Conservation (phyloP, 2,329 filamentous ascomycete species). For the Penicillium sp. region DNA sequence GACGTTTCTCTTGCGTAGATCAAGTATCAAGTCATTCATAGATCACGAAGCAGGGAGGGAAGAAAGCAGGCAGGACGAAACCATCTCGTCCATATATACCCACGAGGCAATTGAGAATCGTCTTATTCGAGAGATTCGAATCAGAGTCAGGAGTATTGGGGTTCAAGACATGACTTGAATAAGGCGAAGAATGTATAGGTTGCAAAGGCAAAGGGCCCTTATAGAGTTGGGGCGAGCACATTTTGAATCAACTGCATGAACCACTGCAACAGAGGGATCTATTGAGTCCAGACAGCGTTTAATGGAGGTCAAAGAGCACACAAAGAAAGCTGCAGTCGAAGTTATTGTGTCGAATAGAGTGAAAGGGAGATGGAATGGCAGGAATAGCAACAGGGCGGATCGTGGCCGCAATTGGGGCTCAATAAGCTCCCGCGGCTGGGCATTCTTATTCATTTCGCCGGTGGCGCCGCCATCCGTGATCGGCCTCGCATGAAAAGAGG, state of each 20-base stretch:
- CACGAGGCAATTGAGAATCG: background rate
- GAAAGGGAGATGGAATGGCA: background rate
- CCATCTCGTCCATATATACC: background rate
- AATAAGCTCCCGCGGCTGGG: constrained; percentile 22
- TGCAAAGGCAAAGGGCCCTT: constrained; percentile 8
- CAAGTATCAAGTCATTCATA: background rate
- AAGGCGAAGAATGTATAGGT: constrained; percentile 7
- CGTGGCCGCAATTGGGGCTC: constrained; percentile 23
- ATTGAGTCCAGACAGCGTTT: background rate
- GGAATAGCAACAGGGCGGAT: constrained; percentile 4
- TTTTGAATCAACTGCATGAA: background rate
- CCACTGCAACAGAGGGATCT: constrained; percentile 5
- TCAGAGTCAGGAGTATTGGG: constrained; percentile 6
- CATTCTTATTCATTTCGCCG: constrained; percentile 6
- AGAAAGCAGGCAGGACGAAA: background rate
- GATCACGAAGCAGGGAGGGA: background rate
- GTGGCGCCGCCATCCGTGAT: background rate
- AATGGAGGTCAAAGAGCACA: background rate
- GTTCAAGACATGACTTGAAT: constrained; percentile 4
- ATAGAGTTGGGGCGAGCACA: background rate
- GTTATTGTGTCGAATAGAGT: background rate
- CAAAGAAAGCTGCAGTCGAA: background rate
- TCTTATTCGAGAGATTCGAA: constrained; percentile 7
- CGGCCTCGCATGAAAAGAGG: background rate
- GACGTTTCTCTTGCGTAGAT: background rate